Percentiles rank a stretch among this genome's conserved stretches.
phyloP scores from a whole-genome alignment of 139 green algal genomes.

The Pleodorina starrii region DNA sequence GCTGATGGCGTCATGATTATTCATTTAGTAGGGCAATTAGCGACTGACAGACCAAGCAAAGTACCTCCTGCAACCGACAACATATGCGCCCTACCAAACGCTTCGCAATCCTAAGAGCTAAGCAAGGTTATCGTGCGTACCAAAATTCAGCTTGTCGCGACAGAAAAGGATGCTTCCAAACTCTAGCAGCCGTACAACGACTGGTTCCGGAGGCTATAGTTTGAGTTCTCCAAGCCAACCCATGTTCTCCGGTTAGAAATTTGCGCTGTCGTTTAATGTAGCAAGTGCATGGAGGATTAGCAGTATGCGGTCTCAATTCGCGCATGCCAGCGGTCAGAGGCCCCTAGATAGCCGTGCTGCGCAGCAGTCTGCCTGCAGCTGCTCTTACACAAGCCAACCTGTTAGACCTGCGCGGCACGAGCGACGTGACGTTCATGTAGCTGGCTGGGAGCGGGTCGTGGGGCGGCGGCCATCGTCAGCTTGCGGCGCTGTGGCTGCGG shows the following conservation, averaged over 20 bases:
- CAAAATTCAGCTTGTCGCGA: too few species aligned
- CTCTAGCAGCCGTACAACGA: neutral
- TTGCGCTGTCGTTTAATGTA: neutral
- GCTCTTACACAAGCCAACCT: conserved; percentile 8
- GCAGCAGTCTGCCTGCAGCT: conserved; percentile 31
- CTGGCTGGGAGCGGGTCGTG: neutral
- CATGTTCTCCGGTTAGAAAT: neutral
- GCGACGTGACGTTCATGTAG: neutral
- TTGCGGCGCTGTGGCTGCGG: conserved; percentile 8
- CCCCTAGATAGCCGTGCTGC: neutral
- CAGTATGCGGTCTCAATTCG: conserved; percentile 8
- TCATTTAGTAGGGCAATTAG: too few species aligned
- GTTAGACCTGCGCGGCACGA: too few species aligned
- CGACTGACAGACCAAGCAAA: too few species aligned
- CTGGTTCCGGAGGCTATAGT: conserved; percentile 10
- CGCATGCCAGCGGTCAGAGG: neutral
- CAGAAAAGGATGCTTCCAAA: neutral
- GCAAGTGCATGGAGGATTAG: neutral
- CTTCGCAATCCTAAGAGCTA: too few species aligned
- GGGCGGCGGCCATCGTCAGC: neutral
- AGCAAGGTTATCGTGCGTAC: too few species aligned
- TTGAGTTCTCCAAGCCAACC: neutral
- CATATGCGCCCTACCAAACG: too few species aligned
- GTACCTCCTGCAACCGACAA: too few species aligned
- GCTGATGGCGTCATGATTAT: too few species aligned